Evolutionary conservation across 768 basidiomycete genomes (phyloP).

Genomic region (Kwoniella sp.): DNA sequence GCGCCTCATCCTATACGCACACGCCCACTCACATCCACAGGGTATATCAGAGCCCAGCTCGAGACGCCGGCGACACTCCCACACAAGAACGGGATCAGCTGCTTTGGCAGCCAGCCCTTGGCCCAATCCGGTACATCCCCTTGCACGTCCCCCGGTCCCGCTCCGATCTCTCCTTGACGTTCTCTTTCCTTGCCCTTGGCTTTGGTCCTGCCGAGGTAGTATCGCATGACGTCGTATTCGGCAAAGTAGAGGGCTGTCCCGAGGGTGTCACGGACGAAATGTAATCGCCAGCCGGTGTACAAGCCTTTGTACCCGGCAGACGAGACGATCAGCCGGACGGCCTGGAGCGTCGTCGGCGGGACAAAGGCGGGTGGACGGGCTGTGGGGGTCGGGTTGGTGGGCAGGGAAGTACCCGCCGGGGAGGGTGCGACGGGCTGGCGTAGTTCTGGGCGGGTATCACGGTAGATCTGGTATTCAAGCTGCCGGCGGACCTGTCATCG

Average conservation of each 20-base stretch:
- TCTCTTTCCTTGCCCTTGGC: conserved; percentile 12
- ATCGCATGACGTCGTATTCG: conserved; percentile 87
- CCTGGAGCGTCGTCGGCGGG: conserved; percentile 72
- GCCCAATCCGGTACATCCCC: conserved; percentile 49
- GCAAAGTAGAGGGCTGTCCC: conserved; percentile 90
- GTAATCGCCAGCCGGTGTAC: conserved; percentile 73
- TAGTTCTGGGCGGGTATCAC: conserved; percentile 51
- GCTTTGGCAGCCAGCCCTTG: conserved; percentile 70
- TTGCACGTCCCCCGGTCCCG: conserved; percentile 25
- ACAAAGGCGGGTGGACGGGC: conserved; percentile 51
- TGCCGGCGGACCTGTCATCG: conserved; percentile 81
- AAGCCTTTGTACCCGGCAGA: conserved; percentile 33
- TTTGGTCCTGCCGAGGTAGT: conserved; percentile 65
- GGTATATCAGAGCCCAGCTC: conserved; percentile 80
- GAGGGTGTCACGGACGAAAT: conserved; percentile 83
- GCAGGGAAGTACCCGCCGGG: conserved; percentile 8
- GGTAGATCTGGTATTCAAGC: conserved; percentile 84
- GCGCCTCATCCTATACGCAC: not conserved
- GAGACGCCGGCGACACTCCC: conserved; percentile 82
- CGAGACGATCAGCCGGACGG: conserved; percentile 70
- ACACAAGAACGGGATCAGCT: conserved; percentile 81
- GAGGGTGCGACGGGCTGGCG: conserved; percentile 16
- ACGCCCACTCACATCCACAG: conserved; percentile 67
- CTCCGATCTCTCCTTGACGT: conserved; percentile 4
- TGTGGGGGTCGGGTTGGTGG: conserved; percentile 14